Base-by-base conservation (phyloP, 805 yeast species). In the Saturnispora gosingensis region DNA sequence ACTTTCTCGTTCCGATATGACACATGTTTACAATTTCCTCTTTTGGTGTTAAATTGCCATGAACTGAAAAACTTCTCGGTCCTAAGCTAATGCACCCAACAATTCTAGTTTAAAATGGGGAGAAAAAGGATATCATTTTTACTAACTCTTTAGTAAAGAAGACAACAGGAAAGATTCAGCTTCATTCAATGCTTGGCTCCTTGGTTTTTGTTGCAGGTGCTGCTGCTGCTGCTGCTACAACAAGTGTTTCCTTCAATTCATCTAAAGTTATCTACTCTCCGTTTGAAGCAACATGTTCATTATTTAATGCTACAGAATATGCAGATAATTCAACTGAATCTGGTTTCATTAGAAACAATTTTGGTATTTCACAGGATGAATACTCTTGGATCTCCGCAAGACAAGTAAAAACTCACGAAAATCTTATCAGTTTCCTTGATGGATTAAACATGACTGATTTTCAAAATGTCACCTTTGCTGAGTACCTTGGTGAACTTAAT, bases 331-430 rank as follows among this genome's bases (percentile, higher is more conserved):
- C 50, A 4, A 42, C 56, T 5, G 43, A 46, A 25, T 60, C 56
- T 15, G 60, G 60, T 28, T 52, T 58, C 30, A 43, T 61, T 25
- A 72, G 88, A 63, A 66, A 65, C 13, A 84, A 83, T 5, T 62
- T 63, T 44, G 58, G 64, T 1, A 59, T 81, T 22, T 75, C 83
- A 1, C 53, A 59, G 3, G 64, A 67, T n/a, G 89, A 82, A 60
- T 54, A 61, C 3, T 71, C 63, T 1, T 83, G 87, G 85, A 55
- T 83, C 6, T 54, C 68, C 25, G 70, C 66, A 15, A 70, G 81
- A 61, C 69, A 72, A 56, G 62, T 64, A 45, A 69, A 67, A 51
- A 73, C 81, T 9, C 69, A 67, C 50, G 65, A 65, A 45, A 69
- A 70, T 53, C 67, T 78, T 55, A 68, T 71, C 52, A 54, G 66